These are phyloP conservation scores for Populus tomentosa DNA, from an alignment of 441 rosid genomes.

Conservation along the genomic window DNA sequence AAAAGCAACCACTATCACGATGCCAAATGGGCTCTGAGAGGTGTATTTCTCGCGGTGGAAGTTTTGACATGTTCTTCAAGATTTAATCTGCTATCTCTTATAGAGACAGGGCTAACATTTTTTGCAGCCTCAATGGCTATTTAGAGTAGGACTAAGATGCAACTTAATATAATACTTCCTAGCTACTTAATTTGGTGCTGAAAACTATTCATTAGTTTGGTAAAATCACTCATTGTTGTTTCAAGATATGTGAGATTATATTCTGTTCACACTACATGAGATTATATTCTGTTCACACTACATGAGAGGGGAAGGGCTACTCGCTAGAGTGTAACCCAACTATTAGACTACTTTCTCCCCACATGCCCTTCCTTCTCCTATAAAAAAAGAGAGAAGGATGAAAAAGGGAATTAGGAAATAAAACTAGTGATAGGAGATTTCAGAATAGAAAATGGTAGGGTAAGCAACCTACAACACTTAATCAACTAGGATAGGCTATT, in stretches of 20 bases:
- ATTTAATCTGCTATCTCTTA: background rate
- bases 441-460: background rate
- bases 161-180: background rate
- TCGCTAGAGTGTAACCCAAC: background rate
- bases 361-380: background rate
- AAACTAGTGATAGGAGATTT: background rate
- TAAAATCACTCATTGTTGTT: background rate
- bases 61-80: background rate
- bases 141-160: background rate
- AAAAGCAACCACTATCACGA: too few relatives aligned
- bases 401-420: background rate
- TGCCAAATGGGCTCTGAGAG: background rate
- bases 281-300: background rate
- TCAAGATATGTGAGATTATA: background rate
- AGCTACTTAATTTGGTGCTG: background rate
- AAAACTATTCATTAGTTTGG: background rate
- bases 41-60: background rate
- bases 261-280: too few relatives aligned
- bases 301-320: background rate
- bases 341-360: background rate
- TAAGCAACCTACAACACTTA: background rate
- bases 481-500: too few relatives aligned
- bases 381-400: background rate
- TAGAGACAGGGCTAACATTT: background rate
- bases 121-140: background rate